Evolutionary conservation across 192 early-diverging fungal species (phyloP).

Genomic region (Gigaspora rosea): DNA sequence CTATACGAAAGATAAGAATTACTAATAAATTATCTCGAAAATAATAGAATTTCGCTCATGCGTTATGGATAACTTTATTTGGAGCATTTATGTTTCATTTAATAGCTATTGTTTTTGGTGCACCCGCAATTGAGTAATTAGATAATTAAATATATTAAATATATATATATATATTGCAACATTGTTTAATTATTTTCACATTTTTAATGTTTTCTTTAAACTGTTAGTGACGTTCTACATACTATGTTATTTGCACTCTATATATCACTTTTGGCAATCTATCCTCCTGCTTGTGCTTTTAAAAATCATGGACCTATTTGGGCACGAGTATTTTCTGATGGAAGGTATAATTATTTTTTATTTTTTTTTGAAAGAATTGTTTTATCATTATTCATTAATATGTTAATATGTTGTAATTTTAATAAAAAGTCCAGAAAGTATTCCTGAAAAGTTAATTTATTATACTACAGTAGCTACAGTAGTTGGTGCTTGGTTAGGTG

Average conservation of each 20-base stretch:
- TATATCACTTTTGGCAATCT: conserved; percentile 38
- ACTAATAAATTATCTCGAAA: not conserved
- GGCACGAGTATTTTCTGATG: conserved; percentile 36
- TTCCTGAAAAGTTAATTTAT: conserved; percentile 43
- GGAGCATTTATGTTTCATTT: conserved; percentile 34
- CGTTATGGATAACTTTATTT: conserved; percentile 23
- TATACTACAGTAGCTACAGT: conserved; percentile 37
- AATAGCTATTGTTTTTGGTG: conserved; percentile 41
- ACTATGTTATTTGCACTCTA: conserved; percentile 39
- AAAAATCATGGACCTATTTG: conserved; percentile 25
- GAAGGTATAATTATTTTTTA: not conserved
- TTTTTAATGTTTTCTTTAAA: conserved; percentile 10
- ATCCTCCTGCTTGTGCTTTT: conserved; percentile 26
- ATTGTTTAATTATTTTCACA: too few species aligned
- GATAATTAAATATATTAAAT: too few species aligned
- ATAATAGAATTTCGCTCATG: conserved; percentile 22
- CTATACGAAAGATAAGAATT: not conserved
- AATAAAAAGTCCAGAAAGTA: conserved; percentile 36
- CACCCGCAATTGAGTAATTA: conserved; percentile 37
- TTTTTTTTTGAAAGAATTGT: not conserved
- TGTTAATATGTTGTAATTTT: too few species aligned
- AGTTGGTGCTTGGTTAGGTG: conserved; percentile 50
- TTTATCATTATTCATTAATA: too few species aligned
- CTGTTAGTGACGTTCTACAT: conserved; percentile 34
- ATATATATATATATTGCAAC: too few species aligned